phyloP scores from a whole-genome alignment of 1,139 yeast species.

The Magnusiomyces clavatus region DNA sequence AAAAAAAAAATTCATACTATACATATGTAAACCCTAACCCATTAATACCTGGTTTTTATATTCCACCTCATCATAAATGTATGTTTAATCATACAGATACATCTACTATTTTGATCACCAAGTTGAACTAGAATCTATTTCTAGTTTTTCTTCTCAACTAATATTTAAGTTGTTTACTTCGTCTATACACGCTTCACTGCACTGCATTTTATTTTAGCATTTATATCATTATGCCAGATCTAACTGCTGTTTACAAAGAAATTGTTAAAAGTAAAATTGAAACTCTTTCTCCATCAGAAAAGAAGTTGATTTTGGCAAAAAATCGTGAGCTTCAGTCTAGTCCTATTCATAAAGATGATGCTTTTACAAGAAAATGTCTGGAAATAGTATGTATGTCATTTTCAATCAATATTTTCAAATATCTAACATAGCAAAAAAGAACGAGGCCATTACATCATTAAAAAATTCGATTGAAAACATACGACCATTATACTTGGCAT shows the following conservation, averaged over 20 bases:
- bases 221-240: slow-evolving; percentile 17
- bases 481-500: slow-evolving; percentile 30
- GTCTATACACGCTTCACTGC: too few species aligned
- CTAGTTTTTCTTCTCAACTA: too few species aligned
- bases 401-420: neutral
- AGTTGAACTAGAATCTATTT: too few species aligned
- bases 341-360: slow-evolving; percentile 16
- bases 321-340: too few species aligned
- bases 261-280: slow-evolving; percentile 19
- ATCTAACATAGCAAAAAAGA: slow-evolving; percentile 8
- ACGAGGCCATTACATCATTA: slow-evolving; percentile 20
- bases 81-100: too few species aligned
- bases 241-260: slow-evolving; percentile 22
- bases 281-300: slow-evolving; percentile 12
- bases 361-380: slow-evolving; percentile 24
- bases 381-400: slow-evolving; percentile 19
- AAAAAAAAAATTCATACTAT: neutral
- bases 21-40: too few species aligned
- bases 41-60: too few species aligned
- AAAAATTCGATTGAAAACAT: slow-evolving; percentile 21
- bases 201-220: too few species aligned
- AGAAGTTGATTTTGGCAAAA: neutral
- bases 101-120: too few species aligned
- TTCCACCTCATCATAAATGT: too few species aligned
- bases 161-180: too few species aligned